Evolutionary conservation across 2,329 filamentous ascomycete species (phyloP), one percentile per base, ranked within the genome.

Genomic region (Phialophora expanda): DNA sequence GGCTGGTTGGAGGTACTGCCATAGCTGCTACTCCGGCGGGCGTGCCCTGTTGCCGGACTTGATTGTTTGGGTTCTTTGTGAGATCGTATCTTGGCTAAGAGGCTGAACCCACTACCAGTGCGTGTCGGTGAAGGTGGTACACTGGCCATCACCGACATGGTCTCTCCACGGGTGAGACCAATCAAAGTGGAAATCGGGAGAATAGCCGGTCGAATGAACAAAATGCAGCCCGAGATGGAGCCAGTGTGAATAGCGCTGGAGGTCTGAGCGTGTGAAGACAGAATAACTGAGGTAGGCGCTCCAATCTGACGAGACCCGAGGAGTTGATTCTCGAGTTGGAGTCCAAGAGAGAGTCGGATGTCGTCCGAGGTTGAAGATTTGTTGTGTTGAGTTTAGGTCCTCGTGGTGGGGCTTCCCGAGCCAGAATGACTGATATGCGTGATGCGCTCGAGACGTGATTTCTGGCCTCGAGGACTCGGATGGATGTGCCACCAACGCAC

Each of bases 51-150:
- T 9, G 44, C n/a, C 32, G 66, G 59, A 28, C 56, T 62, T 17
- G 56, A 53, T 24, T 65, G 65, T 56, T 69, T 67, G 56, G 54
- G 32, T 7, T 66, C 62, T 28, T 70, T 68, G 54, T 66, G 63
- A 7, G 66, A 64, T 61, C 66, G 68, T 66, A 70, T 70, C 48
- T 68, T 68, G 20, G 65, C 55, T 24, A 70, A 58, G 53, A 70
- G 56, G 38, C 64, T 65, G 63, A 70, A 63, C 8, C 66, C 66
- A 34, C 58, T 67, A 14, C 65, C 67, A 38, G 58, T 54, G 20
- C 67, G 67, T 24, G 58, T 54, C 14, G 67, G 67, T 17, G 56
- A 11, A 3, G 67, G 50, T 22, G 65, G 65, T 30, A 58, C 56
- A 24, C 32, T 67, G 34, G 62, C 62, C 57, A 67, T 67, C 20